Conservation (phyloP, 495 filamentous ascomycete species). For the Platismatia glauca region DNA sequence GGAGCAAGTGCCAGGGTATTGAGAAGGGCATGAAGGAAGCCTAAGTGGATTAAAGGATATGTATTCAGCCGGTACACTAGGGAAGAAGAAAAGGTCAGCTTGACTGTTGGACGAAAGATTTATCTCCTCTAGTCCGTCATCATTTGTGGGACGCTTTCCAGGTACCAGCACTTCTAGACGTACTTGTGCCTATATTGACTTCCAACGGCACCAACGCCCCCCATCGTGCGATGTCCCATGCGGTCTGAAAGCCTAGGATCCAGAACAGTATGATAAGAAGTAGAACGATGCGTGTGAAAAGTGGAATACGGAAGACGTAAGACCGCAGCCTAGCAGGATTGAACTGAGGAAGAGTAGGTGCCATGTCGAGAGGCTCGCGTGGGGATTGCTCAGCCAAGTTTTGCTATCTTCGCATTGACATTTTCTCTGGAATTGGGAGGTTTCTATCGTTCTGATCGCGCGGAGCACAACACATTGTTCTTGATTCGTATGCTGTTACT, state of each 20-base stretch:
- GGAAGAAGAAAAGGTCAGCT: conserved; percentile 3
- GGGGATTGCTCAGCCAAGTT: neutral
- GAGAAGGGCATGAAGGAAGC: conserved; percentile 68
- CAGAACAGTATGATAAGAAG: conserved; percentile 59
- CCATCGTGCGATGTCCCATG: conserved; percentile 64
- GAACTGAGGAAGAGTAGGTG: conserved; percentile 31
- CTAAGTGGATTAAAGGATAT: conserved; percentile 78
- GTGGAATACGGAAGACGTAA: conserved; percentile 76
- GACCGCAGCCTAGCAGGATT: conserved; percentile 46
- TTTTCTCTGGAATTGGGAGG: neutral
- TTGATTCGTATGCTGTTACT: neutral
- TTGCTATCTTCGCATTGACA: neutral
- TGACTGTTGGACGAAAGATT: neutral
- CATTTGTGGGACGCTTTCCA: neutral
- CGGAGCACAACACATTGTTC: neutral
- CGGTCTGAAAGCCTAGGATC: conserved; percentile 52
- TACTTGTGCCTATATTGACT: conserved; percentile 65
- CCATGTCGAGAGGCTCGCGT: conserved; percentile 11
- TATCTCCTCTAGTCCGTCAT: neutral
- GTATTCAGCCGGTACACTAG: conserved; percentile 90
- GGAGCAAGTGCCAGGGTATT: conserved; percentile 75
- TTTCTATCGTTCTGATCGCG: neutral
- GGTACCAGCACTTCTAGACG: conserved; percentile 27
- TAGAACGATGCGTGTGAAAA: conserved; percentile 72
- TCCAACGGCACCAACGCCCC: conserved; percentile 70